Evolutionary conservation across 495 filamentous ascomycete genomes (phyloP).

Genomic region (Jackrogersella minutella): DNA sequence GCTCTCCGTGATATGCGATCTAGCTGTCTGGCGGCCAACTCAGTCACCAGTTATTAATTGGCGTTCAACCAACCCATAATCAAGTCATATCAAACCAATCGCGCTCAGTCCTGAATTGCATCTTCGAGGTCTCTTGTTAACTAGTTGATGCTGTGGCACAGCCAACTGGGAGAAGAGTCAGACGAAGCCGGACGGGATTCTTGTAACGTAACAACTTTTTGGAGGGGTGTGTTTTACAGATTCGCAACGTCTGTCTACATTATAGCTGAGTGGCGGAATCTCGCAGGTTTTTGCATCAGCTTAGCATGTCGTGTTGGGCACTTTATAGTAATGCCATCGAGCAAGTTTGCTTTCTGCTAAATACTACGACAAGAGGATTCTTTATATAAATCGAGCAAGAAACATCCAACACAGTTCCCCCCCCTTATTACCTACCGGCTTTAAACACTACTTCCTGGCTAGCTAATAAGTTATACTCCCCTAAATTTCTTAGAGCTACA

Average conservation of each 20-base stretch:
- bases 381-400: constrained; percentile 14
- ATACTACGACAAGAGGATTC: background rate
- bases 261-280: constrained; percentile 36
- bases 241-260: no score
- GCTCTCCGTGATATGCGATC: constrained; percentile 13
- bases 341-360: constrained; percentile 7
- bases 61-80: constrained; percentile 26
- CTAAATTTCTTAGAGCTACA: constrained; percentile 17
- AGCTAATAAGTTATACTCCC: background rate
- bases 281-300: constrained; percentile 32
- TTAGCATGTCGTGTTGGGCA: constrained; percentile 15
- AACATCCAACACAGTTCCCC: background rate
- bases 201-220: constrained; percentile 35
- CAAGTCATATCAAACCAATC: constrained; percentile 28
- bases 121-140: constrained; percentile 16
- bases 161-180: constrained; percentile 22
- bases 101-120: background rate
- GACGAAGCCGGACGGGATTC: constrained; percentile 12
- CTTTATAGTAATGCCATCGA: background rate
- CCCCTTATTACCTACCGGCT: background rate
- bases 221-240: no score
- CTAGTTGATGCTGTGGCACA: constrained; percentile 37
- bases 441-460: no score
- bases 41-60: constrained; percentile 29
- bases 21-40: constrained; percentile 26